Evolutionary conservation across 305 asterid genomes (phyloP), one percentile per base, ranked within the genome.

Genomic region (Fraxinus albicans): DNA sequence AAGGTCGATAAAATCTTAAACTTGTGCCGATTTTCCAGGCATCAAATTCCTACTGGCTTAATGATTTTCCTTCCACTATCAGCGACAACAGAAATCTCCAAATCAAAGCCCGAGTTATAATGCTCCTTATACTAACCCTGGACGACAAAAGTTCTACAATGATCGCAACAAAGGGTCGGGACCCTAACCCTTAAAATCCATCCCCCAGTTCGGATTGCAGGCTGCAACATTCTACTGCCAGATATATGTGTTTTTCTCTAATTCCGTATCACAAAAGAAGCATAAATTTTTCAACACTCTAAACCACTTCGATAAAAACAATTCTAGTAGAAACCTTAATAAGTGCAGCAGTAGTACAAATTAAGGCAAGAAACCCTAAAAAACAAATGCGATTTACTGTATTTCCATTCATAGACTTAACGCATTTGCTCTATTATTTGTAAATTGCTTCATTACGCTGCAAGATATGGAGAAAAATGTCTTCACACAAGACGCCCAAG

Each of bases 51-150:
- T 55, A 53, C 73, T 65, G 25, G 27, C 80, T 23, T 17, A 77
- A 76, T 75, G 83, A 76, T 21, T 72, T 60, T 12, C 23, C 79
- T n/a, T 74, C 83, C 83, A 85, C 76, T 65, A 73, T 74, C 34
- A 47, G 17, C 38, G 76, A 70, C 6, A 10, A 2, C 25, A 8
- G 31, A 17, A 47, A 50, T 33, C 75, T 35, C 15, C 13, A 65
- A 65, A 65, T 65, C 73, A 65, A 65, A 65, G 13, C 34, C 15
- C 7, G 8, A 23, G 7, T 25, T 23, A 25, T 65, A 10, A 8
- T 25, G 70, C 31, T 10, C 70, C 35, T 65, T 25, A 9, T 27
- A 17, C n/a, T n/a, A n/a, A n/a, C 70, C 70, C 31, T 19, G 31
- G 10, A 27, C 2, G 0, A 53, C 8, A 53, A 21, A 17, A 53